These are phyloP conservation scores for Wickerhamiella musiphila DNA, from an alignment of 805 yeast genomes.

Conservation along the genomic window DNA sequence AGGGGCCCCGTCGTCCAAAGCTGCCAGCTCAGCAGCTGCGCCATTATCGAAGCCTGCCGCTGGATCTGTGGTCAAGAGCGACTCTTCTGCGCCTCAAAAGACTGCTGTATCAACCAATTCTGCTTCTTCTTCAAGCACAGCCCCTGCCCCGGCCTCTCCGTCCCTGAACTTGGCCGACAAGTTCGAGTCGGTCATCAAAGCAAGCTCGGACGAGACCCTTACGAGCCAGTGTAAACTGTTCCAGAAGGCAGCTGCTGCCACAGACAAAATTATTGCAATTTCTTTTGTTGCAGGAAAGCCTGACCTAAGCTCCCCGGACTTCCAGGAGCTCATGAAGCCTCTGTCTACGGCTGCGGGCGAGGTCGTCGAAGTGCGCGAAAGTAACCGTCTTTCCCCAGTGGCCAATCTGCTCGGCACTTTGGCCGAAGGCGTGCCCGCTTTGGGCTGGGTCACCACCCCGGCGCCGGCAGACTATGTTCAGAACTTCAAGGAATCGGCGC, in stretches of 20 bases:
- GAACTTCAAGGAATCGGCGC: conserved; percentile 80
- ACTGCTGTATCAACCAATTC: too few relatives aligned
- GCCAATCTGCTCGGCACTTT: conserved; percentile 64
- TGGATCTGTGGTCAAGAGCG: background rate
- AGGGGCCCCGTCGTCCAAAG: background rate
- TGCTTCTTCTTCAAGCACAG: background rate
- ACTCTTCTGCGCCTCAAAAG: background rate
- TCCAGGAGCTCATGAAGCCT: conserved; percentile 45
- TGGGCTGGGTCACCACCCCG: conserved; percentile 74
- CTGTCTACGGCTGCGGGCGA: conserved; percentile 41
- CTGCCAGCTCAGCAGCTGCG: background rate
- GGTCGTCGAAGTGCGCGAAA: conserved; percentile 52
- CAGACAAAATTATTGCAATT: conserved; percentile 18
- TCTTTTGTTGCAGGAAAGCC: conserved; percentile 53
- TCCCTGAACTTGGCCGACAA: conserved; percentile 4
- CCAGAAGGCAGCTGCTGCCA: conserved; percentile 8
- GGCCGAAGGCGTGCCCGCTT: conserved; percentile 74
- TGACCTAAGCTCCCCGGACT: conserved; percentile 34
- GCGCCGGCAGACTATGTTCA: conserved; percentile 55
- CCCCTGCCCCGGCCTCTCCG: conserved; percentile 1
- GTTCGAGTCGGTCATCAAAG: conserved; percentile 3
- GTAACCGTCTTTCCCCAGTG: conserved; percentile 47
- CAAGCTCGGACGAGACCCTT: conserved; percentile 10
- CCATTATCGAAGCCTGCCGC: background rate
- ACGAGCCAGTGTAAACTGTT: conserved; percentile 23